Evolutionary conservation across 352 stramenopile genomes (phyloP).

Genomic region (Pythium brachiatum): DNA sequence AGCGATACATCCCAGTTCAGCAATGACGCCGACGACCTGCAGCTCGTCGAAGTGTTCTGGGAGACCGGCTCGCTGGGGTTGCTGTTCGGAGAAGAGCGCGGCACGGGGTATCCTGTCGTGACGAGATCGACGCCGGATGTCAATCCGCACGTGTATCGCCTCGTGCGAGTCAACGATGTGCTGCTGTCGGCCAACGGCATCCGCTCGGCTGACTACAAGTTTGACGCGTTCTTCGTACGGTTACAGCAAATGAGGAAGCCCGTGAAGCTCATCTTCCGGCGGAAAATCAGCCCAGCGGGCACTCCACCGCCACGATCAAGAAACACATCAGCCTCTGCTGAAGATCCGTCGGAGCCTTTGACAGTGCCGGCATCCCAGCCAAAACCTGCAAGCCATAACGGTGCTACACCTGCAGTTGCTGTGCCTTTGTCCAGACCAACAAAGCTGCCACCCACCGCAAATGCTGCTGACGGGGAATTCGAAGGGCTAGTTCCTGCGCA

Average conservation of each 20-base stretch:
- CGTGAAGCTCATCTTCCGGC: constrained; percentile 66
- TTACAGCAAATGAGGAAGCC: constrained; percentile 87
- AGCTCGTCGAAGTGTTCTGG: constrained; percentile 78
- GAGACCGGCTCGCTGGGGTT: constrained; percentile 76
- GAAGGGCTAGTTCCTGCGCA: not conserved
- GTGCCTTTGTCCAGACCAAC: not conserved
- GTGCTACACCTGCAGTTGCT: not conserved
- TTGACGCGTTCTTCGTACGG: constrained; percentile 77
- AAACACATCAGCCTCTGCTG: constrained; percentile 14
- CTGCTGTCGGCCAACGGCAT: constrained; percentile 78
- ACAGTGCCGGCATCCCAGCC: not conserved
- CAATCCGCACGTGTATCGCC: constrained; percentile 64
- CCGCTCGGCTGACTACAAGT: constrained; percentile 64
- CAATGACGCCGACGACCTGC: constrained; percentile 19
- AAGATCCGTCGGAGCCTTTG: not conserved
- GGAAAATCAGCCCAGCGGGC: constrained; percentile 19
- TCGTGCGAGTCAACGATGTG: constrained; percentile 74
- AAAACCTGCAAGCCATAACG: not conserved
- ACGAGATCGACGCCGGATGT: constrained; percentile 66
- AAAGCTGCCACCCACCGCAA: not conserved
- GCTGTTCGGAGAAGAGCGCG: constrained; percentile 78
- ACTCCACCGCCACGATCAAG: constrained; percentile 14
- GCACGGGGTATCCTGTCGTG: constrained; percentile 71
- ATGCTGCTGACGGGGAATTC: not conserved
- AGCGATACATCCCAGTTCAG: not conserved